phyloP scores from a whole-genome alignment of 257 asterid genomes.

The Capsicum rhomboideum region DNA sequence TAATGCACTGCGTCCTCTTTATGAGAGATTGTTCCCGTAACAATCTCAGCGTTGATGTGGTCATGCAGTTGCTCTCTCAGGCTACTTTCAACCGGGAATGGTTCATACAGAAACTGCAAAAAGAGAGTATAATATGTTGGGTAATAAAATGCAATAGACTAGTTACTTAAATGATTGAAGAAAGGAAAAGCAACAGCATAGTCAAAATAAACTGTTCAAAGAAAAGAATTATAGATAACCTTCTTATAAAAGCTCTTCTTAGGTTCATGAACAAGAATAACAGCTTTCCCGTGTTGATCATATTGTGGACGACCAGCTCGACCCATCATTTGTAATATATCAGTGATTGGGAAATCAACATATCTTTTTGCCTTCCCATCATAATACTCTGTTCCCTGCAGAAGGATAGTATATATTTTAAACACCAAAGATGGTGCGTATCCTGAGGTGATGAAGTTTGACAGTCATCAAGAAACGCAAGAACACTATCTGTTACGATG shows the following conservation, averaged over 20 bases:
- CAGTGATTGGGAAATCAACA: constrained; percentile 95
- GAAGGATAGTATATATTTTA: neutral
- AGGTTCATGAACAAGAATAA: constrained; percentile 98
- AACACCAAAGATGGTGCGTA: neutral
- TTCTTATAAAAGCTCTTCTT: constrained; percentile 97
- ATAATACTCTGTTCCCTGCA: constrained; percentile 92
- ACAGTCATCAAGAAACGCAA: neutral
- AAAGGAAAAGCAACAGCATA: neutral
- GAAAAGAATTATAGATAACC: constrained; percentile 25
- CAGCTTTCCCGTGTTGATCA: constrained; percentile 98
- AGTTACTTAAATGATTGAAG: neutral
- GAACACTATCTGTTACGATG: neutral
- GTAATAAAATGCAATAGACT: neutral
- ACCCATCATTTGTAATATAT: constrained; percentile 98
- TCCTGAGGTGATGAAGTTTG: neutral
- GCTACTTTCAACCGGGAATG: constrained; percentile 99
- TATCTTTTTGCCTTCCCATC: constrained; percentile 93
- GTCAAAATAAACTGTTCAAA: neutral
- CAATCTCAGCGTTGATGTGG: constrained; percentile 96
- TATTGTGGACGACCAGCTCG: constrained; percentile 99
- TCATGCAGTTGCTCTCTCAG: constrained; percentile 90
- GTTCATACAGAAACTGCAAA: constrained; percentile 89
- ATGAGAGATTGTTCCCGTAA: constrained; percentile 85
- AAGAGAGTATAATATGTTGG: constrained; percentile 8
- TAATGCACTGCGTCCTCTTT: constrained; percentile 95